Evolutionary conservation across 2,329 filamentous ascomycete genomes (phyloP).

Genomic region (Diaporthe amygdali): DNA sequence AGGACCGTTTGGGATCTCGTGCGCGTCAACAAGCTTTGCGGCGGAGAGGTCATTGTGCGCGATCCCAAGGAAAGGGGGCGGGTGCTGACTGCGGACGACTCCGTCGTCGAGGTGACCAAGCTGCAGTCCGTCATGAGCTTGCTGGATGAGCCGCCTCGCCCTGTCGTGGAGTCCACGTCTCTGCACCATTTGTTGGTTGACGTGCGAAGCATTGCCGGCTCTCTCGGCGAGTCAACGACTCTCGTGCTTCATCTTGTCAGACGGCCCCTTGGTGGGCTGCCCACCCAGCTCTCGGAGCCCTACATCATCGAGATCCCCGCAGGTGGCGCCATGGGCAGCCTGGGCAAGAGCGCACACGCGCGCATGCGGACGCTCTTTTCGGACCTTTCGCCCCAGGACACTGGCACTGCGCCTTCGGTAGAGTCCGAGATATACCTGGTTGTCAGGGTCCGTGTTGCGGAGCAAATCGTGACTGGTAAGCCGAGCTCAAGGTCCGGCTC

Average conservation of each 20-base stretch:
- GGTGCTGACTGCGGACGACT: slow-evolving; percentile 90
- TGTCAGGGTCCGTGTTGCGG: slow-evolving; percentile 73
- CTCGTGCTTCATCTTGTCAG: slow-evolving; percentile 80
- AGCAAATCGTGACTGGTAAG: slow-evolving; percentile 52
- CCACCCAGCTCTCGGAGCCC: slow-evolving; percentile 78
- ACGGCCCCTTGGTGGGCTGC: slow-evolving; percentile 67
- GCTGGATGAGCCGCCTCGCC: slow-evolving; percentile 79
- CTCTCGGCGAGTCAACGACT: slow-evolving; percentile 75
- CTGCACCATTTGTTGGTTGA: slow-evolving; percentile 85
- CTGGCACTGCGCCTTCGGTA: slow-evolving; percentile 64
- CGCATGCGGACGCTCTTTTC: slow-evolving; percentile 86
- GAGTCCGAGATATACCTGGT: slow-evolving; percentile 82
- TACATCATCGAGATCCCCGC: slow-evolving; percentile 80
- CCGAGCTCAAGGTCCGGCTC: slow-evolving; percentile 59
- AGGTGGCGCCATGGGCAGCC: slow-evolving; percentile 71
- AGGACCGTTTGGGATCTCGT: slow-evolving; percentile 96
- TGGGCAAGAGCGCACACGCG: slow-evolving; percentile 68
- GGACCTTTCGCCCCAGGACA: slow-evolving; percentile 80
- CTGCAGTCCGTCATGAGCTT: slow-evolving; percentile 97
- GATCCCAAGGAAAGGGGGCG: slow-evolving; percentile 84
- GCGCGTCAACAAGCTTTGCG: slow-evolving; percentile 90
- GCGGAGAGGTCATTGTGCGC: slow-evolving; percentile 91
- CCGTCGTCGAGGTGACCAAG: slow-evolving; percentile 87
- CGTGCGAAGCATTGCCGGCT: slow-evolving; percentile 80
- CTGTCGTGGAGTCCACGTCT: slow-evolving; percentile 69